phyloP scores from a whole-genome alignment of 2,329 filamentous ascomycete species.

The Sporothrix humicola region DNA sequence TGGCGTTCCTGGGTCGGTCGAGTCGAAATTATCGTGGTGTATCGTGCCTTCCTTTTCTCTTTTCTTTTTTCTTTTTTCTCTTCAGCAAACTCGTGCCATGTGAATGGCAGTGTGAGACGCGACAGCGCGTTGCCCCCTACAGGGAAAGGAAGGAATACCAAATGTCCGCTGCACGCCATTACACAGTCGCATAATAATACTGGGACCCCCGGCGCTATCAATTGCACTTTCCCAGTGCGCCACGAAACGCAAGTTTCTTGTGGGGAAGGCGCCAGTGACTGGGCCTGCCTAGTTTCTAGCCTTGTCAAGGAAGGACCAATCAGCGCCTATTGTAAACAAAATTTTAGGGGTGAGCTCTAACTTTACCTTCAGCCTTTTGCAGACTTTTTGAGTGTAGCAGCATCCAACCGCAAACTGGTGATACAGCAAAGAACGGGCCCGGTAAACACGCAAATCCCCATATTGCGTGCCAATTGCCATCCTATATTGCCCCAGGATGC shows the following conservation, averaged over 20 bases:
- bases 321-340: not conserved
- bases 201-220: not conserved
- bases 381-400: not conserved
- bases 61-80: not conserved
- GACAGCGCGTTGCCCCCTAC: constrained; percentile 22
- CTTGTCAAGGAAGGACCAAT: constrained; percentile 24
- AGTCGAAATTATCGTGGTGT: constrained; percentile 22
- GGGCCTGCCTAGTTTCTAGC: constrained; percentile 13
- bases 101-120: constrained; percentile 18
- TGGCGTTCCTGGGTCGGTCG: constrained; percentile 18
- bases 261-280: constrained; percentile 10
- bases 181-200: not conserved
- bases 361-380: constrained; percentile 4
- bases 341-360: not conserved
- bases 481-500: constrained; percentile 25
- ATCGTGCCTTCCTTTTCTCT: constrained; percentile 24
- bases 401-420: not conserved
- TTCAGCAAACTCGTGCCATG: constrained; percentile 18
- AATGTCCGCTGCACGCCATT: constrained; percentile 24
- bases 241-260: constrained; percentile 18
- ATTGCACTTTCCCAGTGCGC: constrained; percentile 3
- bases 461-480: not conserved
- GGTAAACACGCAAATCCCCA: not conserved
- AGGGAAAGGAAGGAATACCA: not conserved
- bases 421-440: not conserved